Evolutionary conservation across 805 yeast genomes (phyloP).

Genomic region (Candida lessepsii): DNA sequence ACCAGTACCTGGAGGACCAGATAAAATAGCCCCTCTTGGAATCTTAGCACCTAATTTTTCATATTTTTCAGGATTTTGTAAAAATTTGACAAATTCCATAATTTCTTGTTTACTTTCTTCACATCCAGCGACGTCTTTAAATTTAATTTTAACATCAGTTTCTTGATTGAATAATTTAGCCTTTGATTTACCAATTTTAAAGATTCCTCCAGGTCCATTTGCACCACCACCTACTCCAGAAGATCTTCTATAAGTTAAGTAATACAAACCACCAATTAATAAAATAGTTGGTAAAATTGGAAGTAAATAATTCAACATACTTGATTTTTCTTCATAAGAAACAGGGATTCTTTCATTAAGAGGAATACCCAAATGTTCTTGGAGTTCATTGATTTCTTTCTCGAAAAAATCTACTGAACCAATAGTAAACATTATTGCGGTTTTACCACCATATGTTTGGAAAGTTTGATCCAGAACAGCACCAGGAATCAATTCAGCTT

Average conservation of each 20-base stretch:
- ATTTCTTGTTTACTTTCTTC: conserved; percentile 93
- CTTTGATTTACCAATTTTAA: conserved; percentile 74
- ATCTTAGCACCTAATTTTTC: conserved; percentile 90
- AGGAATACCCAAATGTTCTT: conserved; percentile 67
- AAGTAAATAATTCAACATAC: conserved; percentile 58
- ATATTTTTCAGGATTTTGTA: conserved; percentile 81
- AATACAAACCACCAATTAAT: conserved; percentile 75
- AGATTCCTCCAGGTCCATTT: conserved; percentile 71
- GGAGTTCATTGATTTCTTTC: conserved; percentile 72
- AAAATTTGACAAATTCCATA: conserved; percentile 89
- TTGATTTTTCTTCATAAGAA: conserved; percentile 65
- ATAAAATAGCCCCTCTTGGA: conserved; percentile 90
- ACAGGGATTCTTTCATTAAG: conserved; percentile 75
- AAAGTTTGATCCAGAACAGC: conserved; percentile 43
- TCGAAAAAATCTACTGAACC: conserved; percentile 87
- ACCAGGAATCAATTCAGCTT: conserved; percentile 57
- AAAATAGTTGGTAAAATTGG: conserved; percentile 80
- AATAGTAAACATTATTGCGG: conserved; percentile 71
- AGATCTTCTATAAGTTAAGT: conserved; percentile 56
- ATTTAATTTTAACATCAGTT: conserved; percentile 75
- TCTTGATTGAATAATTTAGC: conserved; percentile 83
- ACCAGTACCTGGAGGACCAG: conserved; percentile 98
- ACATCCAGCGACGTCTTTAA: conserved; percentile 92
- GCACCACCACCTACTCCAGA: conserved; percentile 46
- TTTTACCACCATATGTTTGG: conserved; percentile 33